Conservation (phyloP, 1,139 yeast species). For the Zygosaccharomyces sapae region DNA sequence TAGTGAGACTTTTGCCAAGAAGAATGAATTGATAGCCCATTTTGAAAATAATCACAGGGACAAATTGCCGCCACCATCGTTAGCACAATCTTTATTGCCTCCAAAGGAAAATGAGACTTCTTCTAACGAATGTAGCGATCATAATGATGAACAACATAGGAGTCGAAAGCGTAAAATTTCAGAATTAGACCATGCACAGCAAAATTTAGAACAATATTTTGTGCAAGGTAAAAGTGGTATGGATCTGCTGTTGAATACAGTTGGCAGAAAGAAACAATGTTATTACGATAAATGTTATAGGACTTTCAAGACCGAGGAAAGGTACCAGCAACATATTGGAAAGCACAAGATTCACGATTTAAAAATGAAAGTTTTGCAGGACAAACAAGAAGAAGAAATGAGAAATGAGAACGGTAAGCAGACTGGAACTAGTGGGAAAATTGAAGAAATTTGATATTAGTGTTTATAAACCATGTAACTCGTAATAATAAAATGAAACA, state of each 20-base stretch:
- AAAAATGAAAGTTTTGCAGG: constrained; percentile 30
- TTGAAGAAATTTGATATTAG: neutral
- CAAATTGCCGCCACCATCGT: constrained; percentile 20
- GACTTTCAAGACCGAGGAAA: constrained; percentile 35
- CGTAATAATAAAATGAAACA: neutral
- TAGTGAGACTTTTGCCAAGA: constrained; percentile 39
- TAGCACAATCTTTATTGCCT: constrained; percentile 4
- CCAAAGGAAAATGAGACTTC: neutral
- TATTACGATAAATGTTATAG: constrained; percentile 33
- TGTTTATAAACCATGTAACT: constrained; percentile 2
- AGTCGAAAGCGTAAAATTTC: constrained; percentile 9
- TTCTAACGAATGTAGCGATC: neutral
- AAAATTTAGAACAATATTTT: constrained; percentile 17
- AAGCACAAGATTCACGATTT: constrained; percentile 35
- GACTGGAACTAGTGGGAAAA: neutral
- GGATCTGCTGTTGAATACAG: constrained; percentile 29
- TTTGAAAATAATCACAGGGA: constrained; percentile 39
- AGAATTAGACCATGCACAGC: constrained; percentile 19
- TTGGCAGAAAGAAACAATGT: constrained; percentile 34
- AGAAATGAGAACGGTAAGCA: neutral
- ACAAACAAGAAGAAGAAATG: constrained; percentile 9
- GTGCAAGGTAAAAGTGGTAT: constrained; percentile 26
- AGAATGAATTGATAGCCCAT: constrained; percentile 44
- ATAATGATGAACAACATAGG: neutral
- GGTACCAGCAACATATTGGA: constrained; percentile 32